Evolutionary conservation across 2,329 filamentous ascomycete species (phyloP).

Genomic region (Pseudogymnoascus sp.): DNA sequence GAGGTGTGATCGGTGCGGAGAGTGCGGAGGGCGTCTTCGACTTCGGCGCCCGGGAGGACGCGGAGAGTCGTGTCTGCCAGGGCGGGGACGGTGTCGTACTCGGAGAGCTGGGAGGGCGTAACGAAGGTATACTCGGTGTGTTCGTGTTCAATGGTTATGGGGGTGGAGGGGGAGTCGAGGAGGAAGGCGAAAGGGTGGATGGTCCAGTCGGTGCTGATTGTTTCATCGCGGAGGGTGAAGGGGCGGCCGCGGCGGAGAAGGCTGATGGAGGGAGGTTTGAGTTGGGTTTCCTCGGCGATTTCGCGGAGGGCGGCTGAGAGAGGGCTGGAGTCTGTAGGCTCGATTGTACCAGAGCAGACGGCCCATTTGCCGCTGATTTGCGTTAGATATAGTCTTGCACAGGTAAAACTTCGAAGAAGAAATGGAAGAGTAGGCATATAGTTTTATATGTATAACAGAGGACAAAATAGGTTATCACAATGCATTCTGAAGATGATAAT

Average conservation of each 20-base stretch:
- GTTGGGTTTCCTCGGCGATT: slow-evolving; percentile 53
- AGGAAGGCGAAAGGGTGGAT: slow-evolving; percentile 56
- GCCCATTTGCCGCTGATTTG: slow-evolving; percentile 47
- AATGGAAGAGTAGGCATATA: background rate
- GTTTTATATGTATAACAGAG: background rate
- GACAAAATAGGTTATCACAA: background rate
- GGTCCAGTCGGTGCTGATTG: slow-evolving; percentile 51
- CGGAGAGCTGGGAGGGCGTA: slow-evolving; percentile 38
- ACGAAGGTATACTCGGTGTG: slow-evolving; percentile 52
- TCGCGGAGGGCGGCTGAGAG: slow-evolving; percentile 55
- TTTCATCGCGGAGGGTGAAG: slow-evolving; percentile 58
- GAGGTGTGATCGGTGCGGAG: slow-evolving; percentile 52
- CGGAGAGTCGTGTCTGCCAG: slow-evolving; percentile 50
- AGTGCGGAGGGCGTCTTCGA: slow-evolving; percentile 40
- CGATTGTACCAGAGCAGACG: slow-evolving; percentile 56
- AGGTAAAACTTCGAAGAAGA: background rate
- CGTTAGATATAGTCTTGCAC: slow-evolving; percentile 14
- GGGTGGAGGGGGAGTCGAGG: slow-evolving; percentile 35
- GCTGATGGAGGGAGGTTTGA: slow-evolving; percentile 33
- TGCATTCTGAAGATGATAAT: slow-evolving; percentile 8
- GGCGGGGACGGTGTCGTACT: slow-evolving; percentile 48
- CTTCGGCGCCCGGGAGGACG: slow-evolving; percentile 41
- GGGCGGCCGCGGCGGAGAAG: slow-evolving; percentile 41
- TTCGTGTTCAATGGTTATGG: slow-evolving; percentile 54
- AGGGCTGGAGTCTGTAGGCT: slow-evolving; percentile 44